Evolutionary conservation across 208 protist genomes (phyloP), one percentile per base, ranked within the genome.

Genomic region (Leishmania arabica): DNA sequence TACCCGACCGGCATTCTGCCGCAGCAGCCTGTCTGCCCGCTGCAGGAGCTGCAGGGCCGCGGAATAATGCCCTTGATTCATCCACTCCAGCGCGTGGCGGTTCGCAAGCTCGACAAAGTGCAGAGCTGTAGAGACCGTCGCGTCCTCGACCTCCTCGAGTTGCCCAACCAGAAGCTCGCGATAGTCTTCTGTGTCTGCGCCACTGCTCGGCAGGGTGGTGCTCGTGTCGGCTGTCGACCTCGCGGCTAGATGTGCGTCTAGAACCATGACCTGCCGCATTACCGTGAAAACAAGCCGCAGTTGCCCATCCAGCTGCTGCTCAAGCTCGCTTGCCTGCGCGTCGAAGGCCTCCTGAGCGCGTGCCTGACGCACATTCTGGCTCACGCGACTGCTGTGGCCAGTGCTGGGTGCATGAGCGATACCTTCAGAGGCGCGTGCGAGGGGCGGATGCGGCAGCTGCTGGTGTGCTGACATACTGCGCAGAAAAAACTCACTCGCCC

Each of bases 11-110:
- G 87, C 87, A 27, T 84, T 82, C 47, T 78, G 84, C 72, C 86
- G 75, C 66, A 88, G 83, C 31, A 94, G 81, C 0, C 75, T 72
- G 17, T 92, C 91, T 0, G 82, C 86, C 7, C 74, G 68, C 24
- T 88, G 76, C 62, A 97, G 82, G 24, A 89, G 77, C 79, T 93
- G 78, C 75, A 95, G 82, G 17, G 92, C 88, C 13, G 86, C 75
- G 17, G 92, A 93, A 64, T 88, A 94, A 2, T 90, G 84, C 37
- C 82, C 79, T 42, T 89, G 79, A 79, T 95, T 97, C 31, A 95
- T 84, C 65, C 82, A 85, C 79, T 89, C 84, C 68, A 97, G 84
- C 13, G 90, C 92, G 54, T 86, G 74, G 3, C 82, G 82, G 58
- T 82, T 86, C 34, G 49, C 74, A 17, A 74, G 58, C 82, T 79